Evolutionary conservation across 176 grass and related monocot genomes (phyloP).

Genomic region (Eremochloa ophiuroides): DNA sequence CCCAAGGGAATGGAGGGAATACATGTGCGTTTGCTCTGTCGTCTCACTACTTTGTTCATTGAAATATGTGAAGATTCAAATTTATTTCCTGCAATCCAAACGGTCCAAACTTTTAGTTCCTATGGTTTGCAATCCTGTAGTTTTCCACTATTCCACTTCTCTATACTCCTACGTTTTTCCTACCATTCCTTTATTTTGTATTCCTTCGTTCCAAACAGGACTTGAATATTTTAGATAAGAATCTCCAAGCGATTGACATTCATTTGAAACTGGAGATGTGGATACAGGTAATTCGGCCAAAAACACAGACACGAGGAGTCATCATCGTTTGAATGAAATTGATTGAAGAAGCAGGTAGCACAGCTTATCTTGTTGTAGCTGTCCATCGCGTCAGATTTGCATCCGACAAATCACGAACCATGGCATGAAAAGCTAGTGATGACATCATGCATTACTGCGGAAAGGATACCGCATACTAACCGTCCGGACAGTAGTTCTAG

Average conservation of each 20-base stretch:
- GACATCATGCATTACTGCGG: slow-evolving; percentile 5
- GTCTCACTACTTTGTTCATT: too few relatives aligned
- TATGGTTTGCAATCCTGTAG: too few relatives aligned
- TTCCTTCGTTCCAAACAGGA: too few relatives aligned
- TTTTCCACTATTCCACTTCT: too few relatives aligned
- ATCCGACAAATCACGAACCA: neutral
- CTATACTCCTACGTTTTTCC: too few relatives aligned
- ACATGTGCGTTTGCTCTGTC: too few relatives aligned
- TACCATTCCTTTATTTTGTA: too few relatives aligned
- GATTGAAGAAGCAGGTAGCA: neutral
- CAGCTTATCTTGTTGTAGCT: neutral
- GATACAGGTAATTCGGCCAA: neutral
- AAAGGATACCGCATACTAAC: neutral
- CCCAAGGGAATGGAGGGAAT: too few relatives aligned
- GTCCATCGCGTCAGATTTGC: neutral
- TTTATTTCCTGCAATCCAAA: too few relatives aligned
- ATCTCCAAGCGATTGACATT: neutral
- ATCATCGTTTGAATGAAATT: neutral
- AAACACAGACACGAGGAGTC: neutral
- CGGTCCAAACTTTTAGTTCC: too few relatives aligned
- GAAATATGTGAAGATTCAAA: too few relatives aligned
- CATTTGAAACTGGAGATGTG: too few relatives aligned
- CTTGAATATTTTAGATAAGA: neutral
- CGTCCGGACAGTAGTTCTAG: neutral
- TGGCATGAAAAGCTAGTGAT: neutral